Conservation (phyloP, 345 rosid species). For the Salix suchowensis region DNA sequence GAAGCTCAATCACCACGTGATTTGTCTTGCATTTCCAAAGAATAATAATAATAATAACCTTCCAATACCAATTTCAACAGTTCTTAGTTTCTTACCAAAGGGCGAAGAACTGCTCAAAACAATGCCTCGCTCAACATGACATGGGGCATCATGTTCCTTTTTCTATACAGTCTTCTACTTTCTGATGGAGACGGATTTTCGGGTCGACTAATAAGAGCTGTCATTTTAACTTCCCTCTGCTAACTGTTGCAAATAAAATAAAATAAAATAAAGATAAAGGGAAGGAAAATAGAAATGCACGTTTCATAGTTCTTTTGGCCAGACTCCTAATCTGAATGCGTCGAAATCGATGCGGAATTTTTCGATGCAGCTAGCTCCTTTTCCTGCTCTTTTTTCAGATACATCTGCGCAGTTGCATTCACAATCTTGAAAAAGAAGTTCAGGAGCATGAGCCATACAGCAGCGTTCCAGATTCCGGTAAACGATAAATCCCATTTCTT, state of each 20-base stretch:
- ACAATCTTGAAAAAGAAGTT: slow-evolving; percentile 78
- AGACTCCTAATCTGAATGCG: slow-evolving; percentile 35
- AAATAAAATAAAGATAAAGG: not conserved
- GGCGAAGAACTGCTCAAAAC: not conserved
- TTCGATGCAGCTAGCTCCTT: slow-evolving; percentile 43
- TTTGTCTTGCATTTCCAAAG: slow-evolving; percentile 21
- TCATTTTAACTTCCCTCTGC: slow-evolving; percentile 6
- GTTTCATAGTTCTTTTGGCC: slow-evolving; percentile 4
- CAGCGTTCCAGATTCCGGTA: slow-evolving; percentile 72
- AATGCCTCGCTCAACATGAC: slow-evolving; percentile 6
- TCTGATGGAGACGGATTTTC: slow-evolving; percentile 1
- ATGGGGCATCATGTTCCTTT: slow-evolving; percentile 14
- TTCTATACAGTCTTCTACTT: slow-evolving; percentile 34
- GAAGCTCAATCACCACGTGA: slow-evolving; percentile 4
- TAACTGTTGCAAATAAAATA: not conserved
- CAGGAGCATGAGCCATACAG: slow-evolving; percentile 96
- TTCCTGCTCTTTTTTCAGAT: slow-evolving; percentile 72
- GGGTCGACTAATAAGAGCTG: not conserved
- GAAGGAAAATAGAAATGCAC: not conserved
- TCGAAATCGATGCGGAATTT: slow-evolving; percentile 17
- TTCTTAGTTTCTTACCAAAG: not conserved
- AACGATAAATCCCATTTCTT: slow-evolving; percentile 81
- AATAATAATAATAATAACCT: not conserved
- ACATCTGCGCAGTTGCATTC: slow-evolving; percentile 70
- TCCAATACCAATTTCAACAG: slow-evolving; percentile 15